Conservation (phyloP, 2,329 filamentous ascomycete genomes). For the Stagonosporopsis cucurbitacearum region DNA sequence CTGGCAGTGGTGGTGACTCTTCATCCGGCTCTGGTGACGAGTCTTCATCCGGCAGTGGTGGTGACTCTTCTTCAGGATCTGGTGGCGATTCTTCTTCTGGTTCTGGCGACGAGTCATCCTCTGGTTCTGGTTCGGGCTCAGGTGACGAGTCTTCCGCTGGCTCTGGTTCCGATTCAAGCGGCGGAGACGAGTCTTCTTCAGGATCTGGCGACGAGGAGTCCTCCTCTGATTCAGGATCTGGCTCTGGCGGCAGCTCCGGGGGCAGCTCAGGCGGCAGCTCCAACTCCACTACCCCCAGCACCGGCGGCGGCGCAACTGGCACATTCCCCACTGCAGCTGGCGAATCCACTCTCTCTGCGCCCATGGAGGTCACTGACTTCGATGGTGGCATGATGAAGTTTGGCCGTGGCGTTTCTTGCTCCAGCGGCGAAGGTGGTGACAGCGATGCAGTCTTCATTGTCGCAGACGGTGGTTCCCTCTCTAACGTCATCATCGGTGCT, state of each 20-base stretch:
- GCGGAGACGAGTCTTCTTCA: background rate
- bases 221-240: background rate
- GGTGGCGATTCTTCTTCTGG: background rate
- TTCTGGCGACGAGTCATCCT: background rate
- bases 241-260: background rate
- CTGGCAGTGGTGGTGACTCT: background rate
- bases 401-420: slow-evolving; percentile 41
- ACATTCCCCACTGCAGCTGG: slow-evolving; percentile 32
- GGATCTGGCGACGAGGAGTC: background rate
- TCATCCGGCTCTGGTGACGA: background rate
- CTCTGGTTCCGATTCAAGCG: slow-evolving; percentile 3
- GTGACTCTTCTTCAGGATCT: background rate
- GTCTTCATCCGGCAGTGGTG: background rate
- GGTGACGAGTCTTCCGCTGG: background rate
- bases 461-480: slow-evolving; percentile 58
- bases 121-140: slow-evolving; percentile 12
- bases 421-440: slow-evolving; percentile 51
- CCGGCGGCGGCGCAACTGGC: slow-evolving; percentile 17
- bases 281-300: slow-evolving; percentile 11
- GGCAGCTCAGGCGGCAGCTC: slow-evolving; percentile 5
- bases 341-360: slow-evolving; percentile 24
- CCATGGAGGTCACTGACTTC: slow-evolving; percentile 31
- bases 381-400: slow-evolving; percentile 33
- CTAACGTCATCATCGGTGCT: slow-evolving; percentile 62
- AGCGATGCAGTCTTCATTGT: slow-evolving; percentile 61